Base-by-base conservation (phyloP, 140 eudicot genomes). In the Stevia rebaudiana region DNA sequence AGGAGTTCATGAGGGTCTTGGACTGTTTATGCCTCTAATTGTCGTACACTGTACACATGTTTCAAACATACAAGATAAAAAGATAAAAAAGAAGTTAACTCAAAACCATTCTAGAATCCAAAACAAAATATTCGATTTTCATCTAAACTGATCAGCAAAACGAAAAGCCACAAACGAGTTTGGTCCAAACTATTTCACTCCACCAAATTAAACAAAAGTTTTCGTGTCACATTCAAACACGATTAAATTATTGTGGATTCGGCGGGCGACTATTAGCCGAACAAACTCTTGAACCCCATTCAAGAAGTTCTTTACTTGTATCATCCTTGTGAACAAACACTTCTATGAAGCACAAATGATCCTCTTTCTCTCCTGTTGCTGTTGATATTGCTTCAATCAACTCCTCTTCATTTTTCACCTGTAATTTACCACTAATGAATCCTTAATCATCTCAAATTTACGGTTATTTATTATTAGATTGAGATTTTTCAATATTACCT, bases 261-360 rank as follows among this genome's bases (percentile, higher is more conserved):
- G 87, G 95, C 0, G 90, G 87, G 69, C 95, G 95, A 48, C 87
- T 74, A 53, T 86, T 86, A 31, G 95, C 95, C 8, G 95, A 72
- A 57, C 83, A 80, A 28, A 83, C 90, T 56, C 90, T 80, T 23
- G 95, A 83, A 13, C 95, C 95, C 95, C 90, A 86, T 72, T 86
- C 90, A 1, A 86, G 87, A 23, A 86, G 84, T 63, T 59, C 65
- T 59, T 59, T 59, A 48, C 65, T 59, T 11, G 65, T 59, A 59
- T 59, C 65, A 59, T 59, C 95, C 43, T 80, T 86, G 75, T 86
- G 95, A 58, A 78, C 83, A 42, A 80, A 43, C 75, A 83, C 95
- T 70, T 86, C 95, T 12, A 86, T 86, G 76, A 86, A 83, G 80
- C 90, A 86, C 78, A 86, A 65, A 50, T 80, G 81, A 53, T 86